Conservation (phyloP, 2,329 filamentous ascomycete species). For the Hysterium pulicare region DNA sequence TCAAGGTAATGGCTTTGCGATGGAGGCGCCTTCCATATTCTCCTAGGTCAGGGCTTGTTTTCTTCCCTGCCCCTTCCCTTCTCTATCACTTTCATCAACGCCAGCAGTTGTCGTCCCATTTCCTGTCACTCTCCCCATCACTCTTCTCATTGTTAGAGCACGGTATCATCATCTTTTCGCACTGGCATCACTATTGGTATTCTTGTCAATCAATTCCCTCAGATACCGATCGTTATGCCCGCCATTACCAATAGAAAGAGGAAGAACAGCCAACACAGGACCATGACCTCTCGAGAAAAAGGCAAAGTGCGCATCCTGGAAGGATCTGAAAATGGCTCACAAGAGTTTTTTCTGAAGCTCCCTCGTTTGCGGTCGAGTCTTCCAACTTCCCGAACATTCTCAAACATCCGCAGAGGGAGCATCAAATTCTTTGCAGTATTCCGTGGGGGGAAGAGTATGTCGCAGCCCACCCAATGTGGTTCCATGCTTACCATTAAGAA, state of each 20-base stretch:
- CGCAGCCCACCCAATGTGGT: not conserved
- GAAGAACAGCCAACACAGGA: constrained; percentile 23
- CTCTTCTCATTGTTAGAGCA: not conserved
- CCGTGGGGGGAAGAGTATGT: constrained; percentile 28
- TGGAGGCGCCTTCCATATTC: too few relatives aligned
- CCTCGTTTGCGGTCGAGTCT: constrained; percentile 15
- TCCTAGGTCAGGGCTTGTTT: too few relatives aligned
- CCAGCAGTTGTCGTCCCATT: too few relatives aligned
- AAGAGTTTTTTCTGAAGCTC: constrained; percentile 12
- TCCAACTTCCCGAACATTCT: constrained; percentile 23
- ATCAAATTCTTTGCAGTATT: constrained; percentile 34
- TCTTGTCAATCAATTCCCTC: not conserved
- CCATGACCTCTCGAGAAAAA: constrained; percentile 21
- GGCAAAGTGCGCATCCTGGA: constrained; percentile 34
- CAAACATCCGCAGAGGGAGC: constrained; percentile 27
- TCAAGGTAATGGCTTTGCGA: too few relatives aligned
- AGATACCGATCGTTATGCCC: constrained; percentile 27
- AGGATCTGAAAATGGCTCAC: constrained; percentile 11
- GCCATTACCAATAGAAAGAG: constrained; percentile 29
- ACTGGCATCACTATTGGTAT: constrained; percentile 1
- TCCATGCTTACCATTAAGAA: constrained; percentile 8
- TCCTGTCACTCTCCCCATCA: too few relatives aligned
- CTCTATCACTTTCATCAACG: not conserved
- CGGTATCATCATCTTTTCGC: not conserved
- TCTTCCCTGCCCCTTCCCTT: not conserved